A percentile compares a stretch with the other conserved stretches of the same genome.
Conservation (phyloP, 148 eudicot species). For the Nepenthes gracilis region DNA sequence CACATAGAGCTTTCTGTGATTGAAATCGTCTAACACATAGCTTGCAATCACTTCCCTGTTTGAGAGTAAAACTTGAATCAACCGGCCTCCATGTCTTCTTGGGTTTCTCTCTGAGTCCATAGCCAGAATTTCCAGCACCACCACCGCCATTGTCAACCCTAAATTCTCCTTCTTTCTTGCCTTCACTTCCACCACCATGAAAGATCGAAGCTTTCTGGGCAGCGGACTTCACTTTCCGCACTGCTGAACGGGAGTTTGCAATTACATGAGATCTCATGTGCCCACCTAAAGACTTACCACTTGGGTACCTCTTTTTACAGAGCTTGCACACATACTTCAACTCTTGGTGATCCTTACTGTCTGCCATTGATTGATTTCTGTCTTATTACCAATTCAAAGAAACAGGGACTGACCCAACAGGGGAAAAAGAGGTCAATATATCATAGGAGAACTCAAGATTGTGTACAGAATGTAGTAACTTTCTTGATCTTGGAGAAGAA, state of each 20-base stretch:
- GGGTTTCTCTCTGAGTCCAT: constrained; percentile 68
- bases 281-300: constrained; percentile 84
- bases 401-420: constrained; percentile 9
- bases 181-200: background rate
- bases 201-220: constrained; percentile 17
- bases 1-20: constrained; percentile 27
- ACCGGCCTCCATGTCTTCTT: constrained; percentile 68
- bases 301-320: constrained; percentile 51
- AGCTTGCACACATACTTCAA: constrained; percentile 50
- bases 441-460: background rate
- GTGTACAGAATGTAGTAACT: background rate
- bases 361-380: constrained; percentile 22
- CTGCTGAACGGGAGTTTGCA: constrained; percentile 18
- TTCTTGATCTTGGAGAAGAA: background rate
- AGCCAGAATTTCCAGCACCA: constrained; percentile 25
- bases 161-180: background rate
- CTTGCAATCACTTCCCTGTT: constrained; percentile 42
- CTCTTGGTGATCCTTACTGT: constrained; percentile 23
- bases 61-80: constrained; percentile 16
- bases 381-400: background rate
- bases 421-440: background rate
- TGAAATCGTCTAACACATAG: constrained; percentile 92
- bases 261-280: constrained; percentile 81
- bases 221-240: constrained; percentile 3
- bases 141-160: constrained; percentile 4